Conservation (phyloP, 352 stramenopile genomes). For the Pythium pyrilobum region DNA sequence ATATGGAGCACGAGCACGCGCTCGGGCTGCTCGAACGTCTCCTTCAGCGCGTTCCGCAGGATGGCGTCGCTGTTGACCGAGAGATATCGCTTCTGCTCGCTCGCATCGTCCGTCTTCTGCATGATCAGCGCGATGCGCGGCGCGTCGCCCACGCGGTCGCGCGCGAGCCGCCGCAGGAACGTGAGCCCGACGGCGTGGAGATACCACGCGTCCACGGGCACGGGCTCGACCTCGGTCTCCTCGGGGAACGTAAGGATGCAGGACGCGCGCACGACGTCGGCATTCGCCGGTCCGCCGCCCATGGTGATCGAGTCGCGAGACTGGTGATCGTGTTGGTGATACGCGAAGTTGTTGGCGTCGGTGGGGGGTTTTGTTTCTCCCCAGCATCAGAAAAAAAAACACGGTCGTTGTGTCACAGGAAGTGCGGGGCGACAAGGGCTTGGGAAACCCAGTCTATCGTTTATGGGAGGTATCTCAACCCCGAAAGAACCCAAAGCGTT, state of each 20-base stretch:
- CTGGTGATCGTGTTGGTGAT: not conserved
- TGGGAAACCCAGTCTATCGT: not conserved
- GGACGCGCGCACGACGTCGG: slow-evolving; percentile 75
- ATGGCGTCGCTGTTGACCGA: slow-evolving; percentile 50
- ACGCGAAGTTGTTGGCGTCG: too few species aligned
- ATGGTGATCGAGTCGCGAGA: slow-evolving; percentile 20
- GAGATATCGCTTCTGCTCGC: slow-evolving; percentile 43
- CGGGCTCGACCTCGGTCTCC: slow-evolving; percentile 54
- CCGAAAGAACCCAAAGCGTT: not conserved
- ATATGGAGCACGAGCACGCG: slow-evolving; percentile 69
- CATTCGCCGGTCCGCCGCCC: slow-evolving; percentile 58
- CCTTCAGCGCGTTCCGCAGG: slow-evolving; percentile 49
- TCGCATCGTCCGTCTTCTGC: slow-evolving; percentile 23
- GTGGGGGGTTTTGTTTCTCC: slow-evolving; percentile 8
- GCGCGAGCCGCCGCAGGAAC: slow-evolving; percentile 63
- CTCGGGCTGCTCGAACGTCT: slow-evolving; percentile 60
- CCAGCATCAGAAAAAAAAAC: not conserved
- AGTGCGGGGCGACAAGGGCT: not conserved
- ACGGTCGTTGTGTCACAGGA: not conserved
- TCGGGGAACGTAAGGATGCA: slow-evolving; percentile 83
- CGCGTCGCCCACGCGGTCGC: slow-evolving; percentile 60
- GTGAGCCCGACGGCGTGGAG: slow-evolving; percentile 62
- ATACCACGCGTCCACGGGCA: slow-evolving; percentile 83
- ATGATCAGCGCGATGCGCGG: slow-evolving; percentile 57
- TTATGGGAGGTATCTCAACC: not conserved